These are phyloP conservation scores for Hippophae rhamnoides DNA, from an alignment of 306 rosid species.

Conservation along the genomic window DNA sequence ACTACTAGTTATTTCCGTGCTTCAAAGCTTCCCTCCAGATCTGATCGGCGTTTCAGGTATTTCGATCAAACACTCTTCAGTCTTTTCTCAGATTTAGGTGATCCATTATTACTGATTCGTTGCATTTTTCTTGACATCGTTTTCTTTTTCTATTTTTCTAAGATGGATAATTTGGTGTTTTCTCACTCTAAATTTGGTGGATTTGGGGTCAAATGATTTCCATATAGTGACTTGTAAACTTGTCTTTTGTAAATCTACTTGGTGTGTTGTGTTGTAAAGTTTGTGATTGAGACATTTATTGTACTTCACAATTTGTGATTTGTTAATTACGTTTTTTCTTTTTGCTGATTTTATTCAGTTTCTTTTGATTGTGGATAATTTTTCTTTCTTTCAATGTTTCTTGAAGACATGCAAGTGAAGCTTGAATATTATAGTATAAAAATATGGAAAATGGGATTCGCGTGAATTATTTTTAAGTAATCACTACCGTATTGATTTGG, in stretches of 20 bases:
- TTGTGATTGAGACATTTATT: conserved; percentile 12
- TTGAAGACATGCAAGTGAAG: neutral
- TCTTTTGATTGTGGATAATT: neutral
- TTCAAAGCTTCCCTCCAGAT: conserved; percentile 22
- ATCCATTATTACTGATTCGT: conserved; percentile 8
- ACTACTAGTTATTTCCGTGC: conserved; percentile 10
- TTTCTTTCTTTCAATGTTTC: neutral
- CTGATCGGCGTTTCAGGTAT: conserved; percentile 28
- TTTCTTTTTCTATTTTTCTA: neutral
- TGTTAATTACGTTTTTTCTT: neutral
- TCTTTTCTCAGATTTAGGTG: conserved; percentile 6
- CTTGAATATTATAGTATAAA: neutral
- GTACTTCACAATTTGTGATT: conserved; percentile 4
- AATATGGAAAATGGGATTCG: neutral
- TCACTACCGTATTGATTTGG: too few relatives aligned
- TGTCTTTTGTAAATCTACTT: conserved; percentile 25
- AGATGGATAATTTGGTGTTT: neutral
- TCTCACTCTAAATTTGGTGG: neutral
- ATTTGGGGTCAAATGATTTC: neutral
- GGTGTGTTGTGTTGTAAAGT: neutral
- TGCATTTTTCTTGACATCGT: neutral
- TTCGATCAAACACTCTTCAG: conserved; percentile 2
- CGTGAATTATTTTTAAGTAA: neutral
- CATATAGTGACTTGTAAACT: neutral
- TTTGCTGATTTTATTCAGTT: neutral